Percentiles rank a stretch among this genome's conserved stretches.
phyloP scores from a whole-genome alignment of 306 rosid species.

The Gastrolobium villosum region DNA sequence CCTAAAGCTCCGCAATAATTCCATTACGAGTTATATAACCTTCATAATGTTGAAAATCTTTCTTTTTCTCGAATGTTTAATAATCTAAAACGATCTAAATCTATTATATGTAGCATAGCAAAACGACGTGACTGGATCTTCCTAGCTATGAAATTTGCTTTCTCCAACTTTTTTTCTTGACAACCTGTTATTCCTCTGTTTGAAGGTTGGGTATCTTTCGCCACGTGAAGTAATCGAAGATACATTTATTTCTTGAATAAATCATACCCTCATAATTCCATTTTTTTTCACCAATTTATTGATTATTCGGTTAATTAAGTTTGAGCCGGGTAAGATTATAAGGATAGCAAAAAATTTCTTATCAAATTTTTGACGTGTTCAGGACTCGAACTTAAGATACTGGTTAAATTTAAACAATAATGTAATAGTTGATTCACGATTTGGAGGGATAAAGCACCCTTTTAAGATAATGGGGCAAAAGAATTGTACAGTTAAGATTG shows the following conservation, averaged over 20 bases:
- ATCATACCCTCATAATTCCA: neutral
- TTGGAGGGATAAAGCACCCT: no score
- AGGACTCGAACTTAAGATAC: no score
- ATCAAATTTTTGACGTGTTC: no score
- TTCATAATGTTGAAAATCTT: slow-evolving; percentile 3
- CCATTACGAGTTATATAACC: neutral
- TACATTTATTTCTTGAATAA: neutral
- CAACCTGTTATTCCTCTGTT: slow-evolving; percentile 31
- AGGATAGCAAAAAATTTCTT: no score
- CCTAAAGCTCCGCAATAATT: neutral
- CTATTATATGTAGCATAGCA: neutral
- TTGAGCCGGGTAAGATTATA: no score
- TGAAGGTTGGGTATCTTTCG: slow-evolving; percentile 33
- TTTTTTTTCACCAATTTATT: no score
- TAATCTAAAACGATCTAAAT: neutral
- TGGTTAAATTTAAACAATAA: no score
- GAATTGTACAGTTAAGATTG: no score
- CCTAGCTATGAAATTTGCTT: slow-evolving; percentile 13
- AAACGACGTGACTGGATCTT: neutral
- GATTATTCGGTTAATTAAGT: no score
- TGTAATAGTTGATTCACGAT: no score
- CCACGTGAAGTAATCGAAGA: slow-evolving; percentile 23
- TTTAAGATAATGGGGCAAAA: no score
- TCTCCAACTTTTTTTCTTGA: slow-evolving; percentile 27
- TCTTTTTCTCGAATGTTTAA: slow-evolving; percentile 5